Evolutionary conservation across 2,329 filamentous ascomycete species (phyloP).

Genomic region (Diaporthe citrichinensis): DNA sequence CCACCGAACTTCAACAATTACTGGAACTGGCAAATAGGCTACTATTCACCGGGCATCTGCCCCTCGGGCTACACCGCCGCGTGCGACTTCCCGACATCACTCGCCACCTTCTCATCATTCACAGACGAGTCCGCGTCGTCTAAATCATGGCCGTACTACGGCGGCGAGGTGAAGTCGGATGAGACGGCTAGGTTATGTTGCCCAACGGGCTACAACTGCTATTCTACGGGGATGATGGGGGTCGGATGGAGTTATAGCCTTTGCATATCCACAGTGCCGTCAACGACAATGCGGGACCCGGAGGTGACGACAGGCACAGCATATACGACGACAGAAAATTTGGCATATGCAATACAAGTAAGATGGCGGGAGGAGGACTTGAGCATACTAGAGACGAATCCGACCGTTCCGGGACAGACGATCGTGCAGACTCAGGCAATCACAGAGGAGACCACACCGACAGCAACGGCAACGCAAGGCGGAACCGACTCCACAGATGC

Average conservation of each 20-base stretch:
- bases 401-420: conserved; percentile 42
- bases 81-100: conserved; percentile 28
- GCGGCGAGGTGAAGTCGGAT: not conserved
- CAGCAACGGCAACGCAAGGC: not conserved
- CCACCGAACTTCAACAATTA: conserved; percentile 27
- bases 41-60: conserved; percentile 43
- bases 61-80: conserved; percentile 33
- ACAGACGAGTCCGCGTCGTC: not conserved
- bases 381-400: conserved; percentile 43
- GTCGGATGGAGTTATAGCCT: conserved; percentile 40
- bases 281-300: conserved; percentile 27
- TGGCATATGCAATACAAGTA: conserved; percentile 43
- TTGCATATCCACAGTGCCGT: conserved; percentile 37
- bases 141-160: conserved; percentile 17
- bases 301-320: conserved; percentile 2
- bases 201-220: conserved; percentile 21
- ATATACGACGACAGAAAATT: conserved; percentile 13
- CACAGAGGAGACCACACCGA: not conserved
- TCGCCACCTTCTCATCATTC: conserved; percentile 5
- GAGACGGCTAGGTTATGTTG: conserved; percentile 30
- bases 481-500: not conserved
- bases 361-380: conserved; percentile 43
- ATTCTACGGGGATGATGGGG: conserved; percentile 35
- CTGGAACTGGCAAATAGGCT: conserved; percentile 40
- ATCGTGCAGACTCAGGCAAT: conserved; percentile 16